These are phyloP conservation scores for Berkeleyomyces basicola DNA, from an alignment of 2,329 filamentous ascomycete species.

Conservation along the genomic window DNA sequence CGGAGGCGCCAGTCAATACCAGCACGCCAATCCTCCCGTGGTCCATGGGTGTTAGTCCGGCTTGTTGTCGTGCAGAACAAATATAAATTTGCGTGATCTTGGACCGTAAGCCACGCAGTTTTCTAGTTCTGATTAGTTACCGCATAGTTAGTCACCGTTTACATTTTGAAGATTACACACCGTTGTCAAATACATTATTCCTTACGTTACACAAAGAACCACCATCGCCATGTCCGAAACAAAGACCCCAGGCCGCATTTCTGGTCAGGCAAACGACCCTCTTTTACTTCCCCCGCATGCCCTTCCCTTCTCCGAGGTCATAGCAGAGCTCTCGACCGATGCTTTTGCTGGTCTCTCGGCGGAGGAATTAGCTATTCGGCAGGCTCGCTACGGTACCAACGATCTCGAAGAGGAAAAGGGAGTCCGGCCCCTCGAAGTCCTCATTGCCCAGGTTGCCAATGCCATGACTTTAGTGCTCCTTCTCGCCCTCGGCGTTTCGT, in stretches of 20 bases:
- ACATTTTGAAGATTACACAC: too few species aligned
- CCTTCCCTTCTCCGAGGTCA: slow-evolving; percentile 30
- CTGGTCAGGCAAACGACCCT: slow-evolving; percentile 21
- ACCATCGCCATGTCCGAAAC: too few species aligned
- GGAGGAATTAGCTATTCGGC: slow-evolving; percentile 32
- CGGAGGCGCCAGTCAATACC: too few species aligned
- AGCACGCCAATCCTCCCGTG: too few species aligned
- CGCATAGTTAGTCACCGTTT: too few species aligned
- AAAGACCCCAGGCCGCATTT: slow-evolving; percentile 16
- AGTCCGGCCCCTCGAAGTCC: slow-evolving; percentile 39
- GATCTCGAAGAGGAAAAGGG: slow-evolving; percentile 31
- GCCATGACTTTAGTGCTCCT: slow-evolving; percentile 42
- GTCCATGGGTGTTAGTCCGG: too few species aligned
- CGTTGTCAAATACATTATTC: too few species aligned
- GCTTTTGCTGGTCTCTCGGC: slow-evolving; percentile 35
- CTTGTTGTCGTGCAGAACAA: too few species aligned
- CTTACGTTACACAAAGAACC: too few species aligned
- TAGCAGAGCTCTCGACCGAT: slow-evolving; percentile 35
- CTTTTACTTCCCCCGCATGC: slow-evolving; percentile 42
- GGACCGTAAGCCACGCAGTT: too few species aligned
- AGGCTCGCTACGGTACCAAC: slow-evolving; percentile 40
- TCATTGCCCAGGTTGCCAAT: slow-evolving; percentile 40
- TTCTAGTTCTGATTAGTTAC: too few species aligned
- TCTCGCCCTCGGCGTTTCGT: slow-evolving; percentile 39
- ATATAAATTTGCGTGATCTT: too few species aligned